Base-by-base conservation (phyloP, 2,329 filamentous ascomycete species). In the Dactylellina drechsleri region DNA sequence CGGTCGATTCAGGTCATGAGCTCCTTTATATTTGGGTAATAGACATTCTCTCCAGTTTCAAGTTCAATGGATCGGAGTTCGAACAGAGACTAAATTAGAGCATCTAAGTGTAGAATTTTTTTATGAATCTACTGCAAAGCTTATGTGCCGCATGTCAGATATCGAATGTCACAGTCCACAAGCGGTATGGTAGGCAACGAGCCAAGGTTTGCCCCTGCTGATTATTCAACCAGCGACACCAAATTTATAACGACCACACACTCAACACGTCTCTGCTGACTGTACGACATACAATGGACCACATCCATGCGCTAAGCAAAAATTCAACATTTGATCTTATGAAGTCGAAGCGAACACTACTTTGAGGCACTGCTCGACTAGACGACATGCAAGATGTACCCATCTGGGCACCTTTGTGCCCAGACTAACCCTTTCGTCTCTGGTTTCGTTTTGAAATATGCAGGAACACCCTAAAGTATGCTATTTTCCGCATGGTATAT, bases 111-210 rank as follows among this genome's bases (percentile, higher is more conserved):
- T 70, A 70, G 66, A 47, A 16, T 18, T 50, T 47, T 36, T 36
- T 36, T 36, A 36, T 36, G 31, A 10, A 10, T 36, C 31, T 36
- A 16, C 54, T 59, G 61, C 61, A 65, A 36, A 36, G 36, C 56
- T 68, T 68, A 68, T 61, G 64, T 49, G 66, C 57, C 26, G 66
- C 66, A 70, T 59, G 66, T 70, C 40, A 70, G 66, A 70, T 67
- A 50, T 70, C 50, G 61, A 54, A 68, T 68, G 47, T 60, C 58
- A 70, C 56, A 61, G 26, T 6, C 41, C 41, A 31, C 15, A 56
- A 62, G 47, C 40, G 58, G 57, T 49, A 40, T 47, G 31, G 57
- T 49, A 60, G 54, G 57, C 57, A 47, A 8, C 41, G 3, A 16
- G 10, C 36, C 20, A 36, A 36, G 31, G 31, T 36, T 23, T 36